Conservation (phyloP, 768 basidiomycete species). For the Collybia mongolica region DNA sequence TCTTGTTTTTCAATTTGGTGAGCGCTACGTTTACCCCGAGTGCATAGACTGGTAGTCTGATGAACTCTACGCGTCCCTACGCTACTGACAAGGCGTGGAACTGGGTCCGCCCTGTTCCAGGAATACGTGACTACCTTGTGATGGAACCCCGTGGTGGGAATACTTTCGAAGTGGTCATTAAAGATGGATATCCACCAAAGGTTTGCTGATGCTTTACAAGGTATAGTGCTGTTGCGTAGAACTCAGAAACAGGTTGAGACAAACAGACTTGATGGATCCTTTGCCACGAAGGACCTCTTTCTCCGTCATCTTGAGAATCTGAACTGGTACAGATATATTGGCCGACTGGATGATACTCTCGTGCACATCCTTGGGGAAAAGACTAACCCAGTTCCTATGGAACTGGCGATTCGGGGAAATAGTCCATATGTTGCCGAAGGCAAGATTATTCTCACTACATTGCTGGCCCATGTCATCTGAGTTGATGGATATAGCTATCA, state of each 20-base stretch:
- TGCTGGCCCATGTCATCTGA: background rate
- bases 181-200: slow-evolving; percentile 52
- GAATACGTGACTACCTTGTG: slow-evolving; percentile 34
- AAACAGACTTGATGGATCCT: slow-evolving; percentile 51
- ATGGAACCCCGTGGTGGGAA: slow-evolving; percentile 40
- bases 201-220: slow-evolving; percentile 24
- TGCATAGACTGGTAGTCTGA: slow-evolving; percentile 34
- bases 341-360: slow-evolving; percentile 55
- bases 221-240: too few species aligned
- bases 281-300: slow-evolving; percentile 57
- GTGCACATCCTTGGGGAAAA: slow-evolving; percentile 49
- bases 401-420: slow-evolving; percentile 47
- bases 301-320: slow-evolving; percentile 39
- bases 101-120: slow-evolving; percentile 36
- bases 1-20: background rate
- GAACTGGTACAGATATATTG: slow-evolving; percentile 44
- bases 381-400: slow-evolving; percentile 56
- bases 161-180: slow-evolving; percentile 46
- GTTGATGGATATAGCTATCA: slow-evolving; percentile 31
- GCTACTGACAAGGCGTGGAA: slow-evolving; percentile 54
- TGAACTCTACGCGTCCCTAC: slow-evolving; percentile 49
- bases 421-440: slow-evolving; percentile 43
- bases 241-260: slow-evolving; percentile 29
- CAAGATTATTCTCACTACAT: background rate
- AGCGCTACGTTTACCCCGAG: background rate